Evolutionary conservation across 2,329 filamentous ascomycete genomes (phyloP).

Genomic region (Xylaria sp.): DNA sequence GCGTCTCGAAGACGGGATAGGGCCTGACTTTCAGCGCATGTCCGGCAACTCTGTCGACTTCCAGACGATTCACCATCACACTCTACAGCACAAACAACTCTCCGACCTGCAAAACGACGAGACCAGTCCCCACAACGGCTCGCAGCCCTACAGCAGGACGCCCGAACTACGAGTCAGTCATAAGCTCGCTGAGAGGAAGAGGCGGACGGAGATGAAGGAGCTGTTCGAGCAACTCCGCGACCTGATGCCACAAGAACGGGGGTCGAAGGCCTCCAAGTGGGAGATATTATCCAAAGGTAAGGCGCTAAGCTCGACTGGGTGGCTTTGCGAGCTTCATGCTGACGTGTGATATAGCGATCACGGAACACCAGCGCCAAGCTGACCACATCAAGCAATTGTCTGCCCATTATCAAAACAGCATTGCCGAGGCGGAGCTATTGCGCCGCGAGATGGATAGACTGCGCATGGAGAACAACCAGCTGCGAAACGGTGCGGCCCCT

Average conservation of each 20-base stretch:
- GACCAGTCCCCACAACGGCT: constrained; percentile 60
- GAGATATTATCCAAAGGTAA: constrained; percentile 86
- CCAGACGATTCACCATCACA: constrained; percentile 75
- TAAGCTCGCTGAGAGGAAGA: constrained; percentile 85
- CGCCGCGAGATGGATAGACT: constrained; percentile 60
- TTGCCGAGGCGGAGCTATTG: constrained; percentile 59
- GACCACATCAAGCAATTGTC: constrained; percentile 61
- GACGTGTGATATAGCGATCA: constrained; percentile 60
- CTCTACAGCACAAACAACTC: constrained; percentile 77
- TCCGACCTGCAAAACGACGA: constrained; percentile 72
- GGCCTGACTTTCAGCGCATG: constrained; percentile 58
- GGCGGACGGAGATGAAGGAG: constrained; percentile 88
- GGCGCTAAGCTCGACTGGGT: constrained; percentile 46
- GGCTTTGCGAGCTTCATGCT: constrained; percentile 28
- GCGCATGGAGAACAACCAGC: constrained; percentile 60
- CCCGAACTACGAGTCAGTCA: constrained; percentile 85
- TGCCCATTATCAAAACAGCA: constrained; percentile 54
- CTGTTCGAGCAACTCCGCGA: constrained; percentile 83
- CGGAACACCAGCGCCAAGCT: constrained; percentile 66
- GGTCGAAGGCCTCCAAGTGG: constrained; percentile 89
- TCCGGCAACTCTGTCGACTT: constrained; percentile 65
- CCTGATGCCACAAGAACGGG: constrained; percentile 81
- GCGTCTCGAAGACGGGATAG: constrained; percentile 70
- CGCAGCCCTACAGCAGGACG: constrained; percentile 83
- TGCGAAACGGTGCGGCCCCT: constrained; percentile 50